Percentiles rank a stretch among this genome's conserved stretches.
These are phyloP conservation scores for Nakaseomyces kungkrabaensis DNA, from an alignment of 1,139 yeast species.

Conservation along the genomic window DNA sequence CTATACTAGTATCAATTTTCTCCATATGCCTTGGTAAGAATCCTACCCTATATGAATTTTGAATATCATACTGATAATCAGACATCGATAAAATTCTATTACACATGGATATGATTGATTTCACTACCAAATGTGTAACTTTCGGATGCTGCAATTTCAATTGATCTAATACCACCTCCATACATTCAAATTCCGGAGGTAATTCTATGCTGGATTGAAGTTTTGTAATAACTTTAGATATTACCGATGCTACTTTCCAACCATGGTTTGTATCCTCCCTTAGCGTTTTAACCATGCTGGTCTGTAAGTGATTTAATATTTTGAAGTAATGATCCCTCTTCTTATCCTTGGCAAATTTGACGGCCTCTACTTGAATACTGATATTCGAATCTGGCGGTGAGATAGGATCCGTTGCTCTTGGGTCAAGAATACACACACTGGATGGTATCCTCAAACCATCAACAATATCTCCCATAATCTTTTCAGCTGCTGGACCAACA, in stretches of 20 bases:
- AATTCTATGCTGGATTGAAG: slow-evolving; percentile 40
- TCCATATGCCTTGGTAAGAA: slow-evolving; percentile 35
- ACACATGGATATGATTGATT: slow-evolving; percentile 50
- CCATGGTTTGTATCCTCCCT: slow-evolving; percentile 35
- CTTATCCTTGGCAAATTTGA: slow-evolving; percentile 47
- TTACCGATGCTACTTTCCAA: slow-evolving; percentile 60
- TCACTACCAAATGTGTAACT: slow-evolving; percentile 52
- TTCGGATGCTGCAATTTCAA: slow-evolving; percentile 67
- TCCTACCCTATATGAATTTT: slow-evolving; percentile 37
- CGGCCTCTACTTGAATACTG: slow-evolving; percentile 46
- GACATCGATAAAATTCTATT: slow-evolving; percentile 46
- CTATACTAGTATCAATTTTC: slow-evolving; percentile 36
- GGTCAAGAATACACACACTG: slow-evolving; percentile 46
- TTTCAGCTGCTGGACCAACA: slow-evolving; percentile 44
- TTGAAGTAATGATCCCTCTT: slow-evolving; percentile 41
- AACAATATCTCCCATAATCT: slow-evolving; percentile 40
- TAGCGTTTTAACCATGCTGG: slow-evolving; percentile 30
- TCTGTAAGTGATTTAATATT: slow-evolving; percentile 37
- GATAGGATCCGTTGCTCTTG: slow-evolving; percentile 35
- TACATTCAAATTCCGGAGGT: slow-evolving; percentile 29
- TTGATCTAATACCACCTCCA: slow-evolving; percentile 42
- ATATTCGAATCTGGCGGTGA: slow-evolving; percentile 55
- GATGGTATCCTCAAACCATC: slow-evolving; percentile 48
- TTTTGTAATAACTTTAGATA: slow-evolving; percentile 44
- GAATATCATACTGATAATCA: slow-evolving; percentile 42